phyloP scores from a whole-genome alignment of 495 filamentous ascomycete genomes.

The Podospora pseudopauciseta region DNA sequence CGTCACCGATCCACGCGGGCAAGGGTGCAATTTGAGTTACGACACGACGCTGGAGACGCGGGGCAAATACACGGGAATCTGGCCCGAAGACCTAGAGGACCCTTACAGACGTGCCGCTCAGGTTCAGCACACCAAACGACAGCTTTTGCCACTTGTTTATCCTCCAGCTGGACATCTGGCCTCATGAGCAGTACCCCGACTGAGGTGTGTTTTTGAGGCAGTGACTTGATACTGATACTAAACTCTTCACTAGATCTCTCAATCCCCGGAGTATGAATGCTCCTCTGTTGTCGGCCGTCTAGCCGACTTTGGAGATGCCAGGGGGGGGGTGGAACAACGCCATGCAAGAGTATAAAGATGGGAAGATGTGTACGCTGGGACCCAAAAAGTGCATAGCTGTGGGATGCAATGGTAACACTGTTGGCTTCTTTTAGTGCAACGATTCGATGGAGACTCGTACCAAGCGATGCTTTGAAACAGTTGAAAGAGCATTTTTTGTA shows the following conservation, averaged over 20 bases:
- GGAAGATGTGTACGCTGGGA: neutral
- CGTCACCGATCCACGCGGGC: neutral
- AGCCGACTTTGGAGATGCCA: neutral
- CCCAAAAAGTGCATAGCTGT: neutral
- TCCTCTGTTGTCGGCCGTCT: neutral
- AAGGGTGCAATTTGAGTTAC: neutral
- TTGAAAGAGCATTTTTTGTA: neutral
- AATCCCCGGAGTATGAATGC: neutral
- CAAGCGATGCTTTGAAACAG: neutral
- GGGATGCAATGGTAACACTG: neutral
- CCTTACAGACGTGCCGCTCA: neutral
- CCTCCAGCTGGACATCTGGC: neutral
- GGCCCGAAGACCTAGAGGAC: neutral
- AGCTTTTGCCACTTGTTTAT: neutral
- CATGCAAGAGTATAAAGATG: neutral
- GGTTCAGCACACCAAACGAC: neutral
- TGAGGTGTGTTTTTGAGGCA: neutral
- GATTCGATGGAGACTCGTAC: neutral
- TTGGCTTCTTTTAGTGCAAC: neutral
- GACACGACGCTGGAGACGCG: neutral
- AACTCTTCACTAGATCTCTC: neutral
- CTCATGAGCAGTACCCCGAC: neutral
- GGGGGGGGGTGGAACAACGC: neutral
- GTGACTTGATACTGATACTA: neutral
- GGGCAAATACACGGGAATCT: neutral